Base-by-base conservation (phyloP, 768 basidiomycete genomes). In the Glaciozyma antarctica region DNA sequence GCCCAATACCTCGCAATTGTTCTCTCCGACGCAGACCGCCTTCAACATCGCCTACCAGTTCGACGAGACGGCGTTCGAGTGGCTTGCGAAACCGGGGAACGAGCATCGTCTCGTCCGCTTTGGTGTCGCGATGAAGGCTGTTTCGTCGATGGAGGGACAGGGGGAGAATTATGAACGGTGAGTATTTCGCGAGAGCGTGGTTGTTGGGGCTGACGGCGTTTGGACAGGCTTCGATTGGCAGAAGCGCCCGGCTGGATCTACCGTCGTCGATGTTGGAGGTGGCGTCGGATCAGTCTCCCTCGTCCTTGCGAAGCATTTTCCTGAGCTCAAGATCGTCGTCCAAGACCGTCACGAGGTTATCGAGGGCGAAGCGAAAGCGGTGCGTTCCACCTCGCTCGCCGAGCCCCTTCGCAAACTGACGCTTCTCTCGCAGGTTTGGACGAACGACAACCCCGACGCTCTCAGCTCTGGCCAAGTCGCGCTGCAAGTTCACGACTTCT, bases 401-500 rank as follows among this genome's bases (percentile, higher is more conserved):
- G 15, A 19, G 28, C 1, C 34, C 30, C 16, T 45, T 1, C 4
- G 17, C 2, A 34, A 19, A 10, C 32, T 32, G 32, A 19, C 19
- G 22, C 28, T 30, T 34, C 10, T 34, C 10, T 49, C 4, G 15
- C 61, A 66, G 65, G 53, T 59, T 12, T 66, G 65, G 65, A 34
- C 47, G 26, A 30, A 30, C 30, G 45, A 58, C 12, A 51, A 32
- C 10, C 61, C 61, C 1, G 7, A 58, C 32, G 60, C 53, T 10
- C n/a, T 66, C 44, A 30, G 51, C 41, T 59, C 52, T 3, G 61
- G 61, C 3, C 55, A 44, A 9, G n/a, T 62, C 32, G 6, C 54
- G 28, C 43, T 66, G 5, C 7, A 58, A 2, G 86, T 81, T 2
- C 87, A 89, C 71, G 86, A 88, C 76, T 89, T 88, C 74, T 88